Base-by-base conservation (phyloP, 1,284 basidiomycete species). In the Wallemia ichthyophaga region DNA sequence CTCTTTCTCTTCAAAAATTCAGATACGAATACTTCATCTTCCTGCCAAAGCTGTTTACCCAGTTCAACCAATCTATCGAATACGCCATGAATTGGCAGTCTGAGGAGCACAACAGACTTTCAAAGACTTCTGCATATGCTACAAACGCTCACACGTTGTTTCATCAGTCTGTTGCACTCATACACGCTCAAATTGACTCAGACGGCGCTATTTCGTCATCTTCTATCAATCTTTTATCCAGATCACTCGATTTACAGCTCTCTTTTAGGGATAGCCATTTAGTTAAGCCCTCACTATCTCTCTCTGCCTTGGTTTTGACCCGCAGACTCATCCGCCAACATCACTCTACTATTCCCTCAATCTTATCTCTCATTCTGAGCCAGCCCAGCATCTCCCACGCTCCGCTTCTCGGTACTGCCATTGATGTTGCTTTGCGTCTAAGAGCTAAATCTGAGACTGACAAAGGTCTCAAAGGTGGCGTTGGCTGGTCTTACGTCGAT, bases 341-440 rank as follows among this genome's bases (percentile, higher is more conserved):
- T 56, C 24, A 59, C 17, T 25, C n/a, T 13, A 17, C 59, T 2
- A 59, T 62, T 15, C 57, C 60, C 25, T 21, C 27, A 58, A 60
- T n/a, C 19, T 57, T 23, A 27, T 54, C 27, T 37, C 59, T 9
- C 27, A 61, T 15, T 33, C 62, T 25, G 2, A 55, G 19, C 24
- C 56, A 19, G 11, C 53, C 2, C 26, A 48, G 37, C n/a, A 48
- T 21, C 37, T 11, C 37, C 7, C n/a, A 54, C 27, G 65, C 65
- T 5, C 56, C 64, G 7, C 54, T 68, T 11, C 55, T 68, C 24
- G 66, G 67, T 5, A 32, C 64, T 2, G 61, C 63, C 1, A 57
- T 67, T 28, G 67, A 66, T 37, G 67, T 67, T 9, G 61, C 65
- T 7, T 37, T 66, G 3, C 64, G 65, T n/a, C 56, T 68, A 17